phyloP scores from a whole-genome alignment of 441 rosid species.

The Viola pubescens region DNA sequence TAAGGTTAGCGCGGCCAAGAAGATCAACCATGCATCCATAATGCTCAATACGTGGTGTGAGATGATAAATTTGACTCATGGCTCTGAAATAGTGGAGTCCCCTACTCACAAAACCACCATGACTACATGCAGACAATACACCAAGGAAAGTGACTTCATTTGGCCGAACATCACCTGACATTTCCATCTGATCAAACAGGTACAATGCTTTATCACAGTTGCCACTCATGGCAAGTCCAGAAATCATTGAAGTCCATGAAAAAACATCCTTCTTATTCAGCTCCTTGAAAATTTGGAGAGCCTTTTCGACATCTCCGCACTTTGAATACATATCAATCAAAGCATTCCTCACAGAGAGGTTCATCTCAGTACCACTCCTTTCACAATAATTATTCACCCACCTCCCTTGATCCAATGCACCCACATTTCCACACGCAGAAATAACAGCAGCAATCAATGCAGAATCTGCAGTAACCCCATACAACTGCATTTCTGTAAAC shows the following conservation, averaged over 20 bases:
- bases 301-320: slow-evolving; percentile 17
- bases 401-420: slow-evolving; percentile 18
- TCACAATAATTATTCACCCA: slow-evolving; percentile 17
- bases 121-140: slow-evolving; percentile 19
- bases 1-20: slow-evolving; percentile 20
- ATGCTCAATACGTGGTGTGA: slow-evolving; percentile 18
- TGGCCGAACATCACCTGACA: slow-evolving; percentile 11
- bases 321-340: slow-evolving; percentile 21
- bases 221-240: slow-evolving; percentile 21
- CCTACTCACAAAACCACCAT: slow-evolving; percentile 15
- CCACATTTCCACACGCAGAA: slow-evolving; percentile 18
- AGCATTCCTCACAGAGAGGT: slow-evolving; percentile 18
- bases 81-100: slow-evolving; percentile 14
- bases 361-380: slow-evolving; percentile 12
- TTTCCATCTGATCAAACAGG: slow-evolving; percentile 16
- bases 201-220: slow-evolving; percentile 11
- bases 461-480: slow-evolving; percentile 10
- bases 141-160: slow-evolving; percentile 21
- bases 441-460: slow-evolving; percentile 11
- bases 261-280: slow-evolving; percentile 14
- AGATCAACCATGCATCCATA: slow-evolving; percentile 24
- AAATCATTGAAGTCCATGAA: slow-evolving; percentile 23
- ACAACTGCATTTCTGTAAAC: slow-evolving; percentile 17
- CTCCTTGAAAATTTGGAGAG: slow-evolving; percentile 11
- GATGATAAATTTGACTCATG: slow-evolving; percentile 10